Evolutionary conservation across 1,139 yeast species (phyloP).

Genomic region (Arxiozyma slooffiae): DNA sequence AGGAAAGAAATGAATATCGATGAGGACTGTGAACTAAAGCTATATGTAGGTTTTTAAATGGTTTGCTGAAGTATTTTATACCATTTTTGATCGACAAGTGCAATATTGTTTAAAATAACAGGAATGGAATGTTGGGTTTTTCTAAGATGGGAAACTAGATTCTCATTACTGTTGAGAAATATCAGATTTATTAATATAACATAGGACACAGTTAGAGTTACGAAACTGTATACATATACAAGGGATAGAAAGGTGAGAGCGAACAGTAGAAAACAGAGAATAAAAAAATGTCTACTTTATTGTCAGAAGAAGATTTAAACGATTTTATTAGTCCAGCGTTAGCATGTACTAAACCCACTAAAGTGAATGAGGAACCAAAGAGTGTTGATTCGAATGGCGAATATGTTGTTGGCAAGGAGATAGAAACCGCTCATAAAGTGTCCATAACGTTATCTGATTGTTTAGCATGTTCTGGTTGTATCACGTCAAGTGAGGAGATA

Average conservation of each 20-base stretch:
- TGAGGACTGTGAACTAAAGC: no score
- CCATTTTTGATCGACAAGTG: neutral
- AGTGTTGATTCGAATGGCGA: conserved; percentile 64
- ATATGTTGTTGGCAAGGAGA: conserved; percentile 56
- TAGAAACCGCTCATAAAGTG: conserved; percentile 57
- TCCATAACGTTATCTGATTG: conserved; percentile 88
- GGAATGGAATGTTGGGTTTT: neutral
- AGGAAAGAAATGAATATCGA: no score
- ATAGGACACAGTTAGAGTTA: neutral
- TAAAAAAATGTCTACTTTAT: conserved; percentile 62
- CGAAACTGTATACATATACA: no score
- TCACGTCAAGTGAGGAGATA: conserved; percentile 92
- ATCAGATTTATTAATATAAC: neutral
- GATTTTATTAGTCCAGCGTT: conserved; percentile 92
- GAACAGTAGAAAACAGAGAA: neutral
- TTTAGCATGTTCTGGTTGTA: conserved; percentile 94
- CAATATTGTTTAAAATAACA: neutral
- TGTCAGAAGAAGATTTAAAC: conserved; percentile 82
- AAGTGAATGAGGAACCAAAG: conserved; percentile 46
- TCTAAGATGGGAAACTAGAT: neutral
- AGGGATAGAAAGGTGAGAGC: neutral
- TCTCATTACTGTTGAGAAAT: neutral
- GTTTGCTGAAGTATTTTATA: no score
- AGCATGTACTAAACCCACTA: conserved; percentile 86
- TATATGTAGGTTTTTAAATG: neutral